phyloP scores from a whole-genome alignment of 192 early-diverging fungal species.

The Coemansia sp. region DNA sequence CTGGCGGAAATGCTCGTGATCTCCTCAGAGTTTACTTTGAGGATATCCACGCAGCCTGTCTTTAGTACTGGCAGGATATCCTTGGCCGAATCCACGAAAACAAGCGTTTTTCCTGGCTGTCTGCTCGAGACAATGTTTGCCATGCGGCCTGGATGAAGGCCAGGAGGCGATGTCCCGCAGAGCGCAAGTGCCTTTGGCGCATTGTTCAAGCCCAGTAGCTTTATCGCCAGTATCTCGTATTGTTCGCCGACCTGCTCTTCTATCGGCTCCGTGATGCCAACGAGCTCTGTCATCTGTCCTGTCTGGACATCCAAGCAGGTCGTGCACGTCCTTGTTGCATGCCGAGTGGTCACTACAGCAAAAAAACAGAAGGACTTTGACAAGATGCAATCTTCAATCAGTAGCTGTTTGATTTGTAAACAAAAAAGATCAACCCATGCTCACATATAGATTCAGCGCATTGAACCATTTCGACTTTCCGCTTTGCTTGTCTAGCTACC shows the following conservation, averaged over 20 bases:
- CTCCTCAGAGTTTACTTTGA: slow-evolving; percentile 35
- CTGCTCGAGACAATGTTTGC: slow-evolving; percentile 17
- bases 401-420: no score
- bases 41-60: slow-evolving; percentile 22
- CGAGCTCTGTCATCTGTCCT: slow-evolving; percentile 36
- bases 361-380: no score
- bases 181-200: slow-evolving; percentile 29
- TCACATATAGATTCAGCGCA: no score
- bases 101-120: slow-evolving; percentile 8
- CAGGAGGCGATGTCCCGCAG: slow-evolving; percentile 35
- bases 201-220: slow-evolving; percentile 4
- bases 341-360: background rate
- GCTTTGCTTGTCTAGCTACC: background rate
- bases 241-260: slow-evolving; percentile 3
- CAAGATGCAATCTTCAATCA: no score
- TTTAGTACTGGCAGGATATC: slow-evolving; percentile 25
- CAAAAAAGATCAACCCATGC: no score
- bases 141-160: slow-evolving; percentile 9
- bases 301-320: slow-evolving; percentile 27
- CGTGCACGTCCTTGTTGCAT: slow-evolving; percentile 26
- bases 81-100: slow-evolving; percentile 37
- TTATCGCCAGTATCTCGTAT: slow-evolving; percentile 13
- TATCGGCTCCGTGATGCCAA: slow-evolving; percentile 23
- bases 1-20: slow-evolving; percentile 6
- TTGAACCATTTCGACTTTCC: no score